Evolutionary conservation across 208 protist genomes (phyloP).

Genomic region (Kentomonas sorsogonicus): DNA sequence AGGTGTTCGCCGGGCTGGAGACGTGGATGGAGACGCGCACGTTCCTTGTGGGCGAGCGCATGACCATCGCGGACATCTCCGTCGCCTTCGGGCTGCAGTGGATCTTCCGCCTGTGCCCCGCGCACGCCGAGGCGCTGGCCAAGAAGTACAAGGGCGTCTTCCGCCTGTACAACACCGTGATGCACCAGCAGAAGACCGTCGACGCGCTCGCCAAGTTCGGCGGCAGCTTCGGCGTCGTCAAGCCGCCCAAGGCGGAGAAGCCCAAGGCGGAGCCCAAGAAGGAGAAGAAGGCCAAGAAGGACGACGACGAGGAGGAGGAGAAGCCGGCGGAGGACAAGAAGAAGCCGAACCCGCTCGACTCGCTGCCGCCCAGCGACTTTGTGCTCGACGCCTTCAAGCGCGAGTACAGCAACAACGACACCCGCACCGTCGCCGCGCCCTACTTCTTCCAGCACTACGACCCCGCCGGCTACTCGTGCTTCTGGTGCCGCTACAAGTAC

Average conservation of each 20-base stretch:
- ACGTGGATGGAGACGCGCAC: constrained; percentile 73
- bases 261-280: constrained; percentile 12
- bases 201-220: constrained; percentile 50
- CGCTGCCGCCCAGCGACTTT: constrained; percentile 51
- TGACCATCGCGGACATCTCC: constrained; percentile 73
- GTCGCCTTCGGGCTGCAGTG: constrained; percentile 60
- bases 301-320: constrained; percentile 42
- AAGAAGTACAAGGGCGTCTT: constrained; percentile 61
- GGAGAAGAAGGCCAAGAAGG: constrained; percentile 32
- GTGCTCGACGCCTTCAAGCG: constrained; percentile 74
- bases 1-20: constrained; percentile 53
- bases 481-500: constrained; percentile 79
- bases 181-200: constrained; percentile 66
- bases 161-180: constrained; percentile 75
- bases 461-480: constrained; percentile 59
- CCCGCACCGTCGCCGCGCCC: constrained; percentile 55
- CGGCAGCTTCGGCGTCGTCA: constrained; percentile 31
- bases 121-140: constrained; percentile 39
- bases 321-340: constrained; percentile 44
- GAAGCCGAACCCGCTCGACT: constrained; percentile 66
- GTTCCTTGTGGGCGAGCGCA: constrained; percentile 79
- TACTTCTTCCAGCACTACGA: constrained; percentile 71
- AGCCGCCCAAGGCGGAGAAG: constrained; percentile 24
- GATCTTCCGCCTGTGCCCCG: constrained; percentile 33
- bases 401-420: constrained; percentile 77